Percentiles rank a stretch among this genome's conserved stretches.
Evolutionary conservation across 176 grass and related monocot genomes (phyloP).

Genomic region (Carex kokanica): DNA sequence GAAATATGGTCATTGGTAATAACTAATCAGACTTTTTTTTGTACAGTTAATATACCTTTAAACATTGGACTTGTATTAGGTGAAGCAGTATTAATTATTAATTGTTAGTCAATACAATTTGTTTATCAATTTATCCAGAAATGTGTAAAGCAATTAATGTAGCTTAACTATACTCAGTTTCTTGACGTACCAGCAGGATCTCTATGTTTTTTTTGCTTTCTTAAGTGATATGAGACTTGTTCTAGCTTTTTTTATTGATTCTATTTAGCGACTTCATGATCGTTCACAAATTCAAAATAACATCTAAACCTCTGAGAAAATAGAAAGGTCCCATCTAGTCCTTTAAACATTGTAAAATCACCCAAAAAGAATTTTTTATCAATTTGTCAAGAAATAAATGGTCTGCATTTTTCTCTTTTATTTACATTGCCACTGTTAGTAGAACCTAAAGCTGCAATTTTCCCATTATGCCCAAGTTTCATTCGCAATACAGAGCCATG

Average conservation of each 20-base stretch:
- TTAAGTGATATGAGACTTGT: too few relatives aligned
- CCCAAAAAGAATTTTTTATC: background rate
- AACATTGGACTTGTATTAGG: too few relatives aligned
- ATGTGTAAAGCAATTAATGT: too few relatives aligned
- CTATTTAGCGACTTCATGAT: too few relatives aligned
- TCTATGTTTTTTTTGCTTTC: too few relatives aligned
- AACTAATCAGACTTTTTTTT: background rate
- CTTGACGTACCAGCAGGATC: too few relatives aligned
- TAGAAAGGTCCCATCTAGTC: background rate
- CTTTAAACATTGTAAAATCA: background rate
- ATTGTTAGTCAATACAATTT: too few relatives aligned
- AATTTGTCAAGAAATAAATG: background rate
- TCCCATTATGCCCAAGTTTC: background rate
- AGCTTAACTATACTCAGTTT: too few relatives aligned
- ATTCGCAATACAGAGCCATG: background rate
- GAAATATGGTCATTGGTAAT: background rate
- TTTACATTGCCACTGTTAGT: background rate
- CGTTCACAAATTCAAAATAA: background rate
- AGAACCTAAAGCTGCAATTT: background rate
- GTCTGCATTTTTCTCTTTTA: background rate
- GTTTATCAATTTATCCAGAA: too few relatives aligned
- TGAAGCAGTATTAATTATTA: too few relatives aligned
- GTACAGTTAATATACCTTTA: too few relatives aligned
- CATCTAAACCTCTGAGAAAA: background rate
- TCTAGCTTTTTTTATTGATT: too few relatives aligned